These are phyloP conservation scores for Saccharata proteae DNA, from an alignment of 2,329 filamentous ascomycete genomes.

Conservation along the genomic window DNA sequence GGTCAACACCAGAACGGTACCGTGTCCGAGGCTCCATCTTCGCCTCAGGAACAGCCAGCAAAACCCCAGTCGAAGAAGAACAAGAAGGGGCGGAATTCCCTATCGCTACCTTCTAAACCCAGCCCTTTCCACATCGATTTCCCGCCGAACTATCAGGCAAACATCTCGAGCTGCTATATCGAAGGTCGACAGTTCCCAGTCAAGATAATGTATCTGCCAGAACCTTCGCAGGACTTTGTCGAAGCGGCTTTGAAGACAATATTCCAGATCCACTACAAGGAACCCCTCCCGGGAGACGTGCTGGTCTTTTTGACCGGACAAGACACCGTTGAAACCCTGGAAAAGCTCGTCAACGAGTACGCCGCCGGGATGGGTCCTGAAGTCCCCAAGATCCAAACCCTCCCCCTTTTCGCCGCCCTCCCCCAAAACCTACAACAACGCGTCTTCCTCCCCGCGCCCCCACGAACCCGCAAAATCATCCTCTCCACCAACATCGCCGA, in stretches of 20 bases:
- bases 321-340: slow-evolving; percentile 76
- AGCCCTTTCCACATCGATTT: neutral
- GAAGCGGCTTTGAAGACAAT: slow-evolving; percentile 71
- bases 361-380: slow-evolving; percentile 58
- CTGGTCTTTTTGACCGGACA: slow-evolving; percentile 87
- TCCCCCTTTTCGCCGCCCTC: slow-evolving; percentile 82
- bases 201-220: slow-evolving; percentile 59
- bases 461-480: slow-evolving; percentile 76
- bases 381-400: slow-evolving; percentile 58
- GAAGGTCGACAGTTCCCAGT: slow-evolving; percentile 84
- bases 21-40: too few relatives aligned
- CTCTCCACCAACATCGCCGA: slow-evolving; percentile 97
- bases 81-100: too few relatives aligned
- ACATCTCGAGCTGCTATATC: slow-evolving; percentile 52
- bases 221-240: slow-evolving; percentile 67
- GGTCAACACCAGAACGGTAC: too few relatives aligned
- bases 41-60: too few relatives aligned
- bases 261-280: slow-evolving; percentile 74
- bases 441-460: slow-evolving; percentile 66
- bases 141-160: too few relatives aligned
- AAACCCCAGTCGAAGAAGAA: too few relatives aligned
- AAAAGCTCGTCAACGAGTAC: slow-evolving; percentile 71
- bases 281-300: slow-evolving; percentile 87
- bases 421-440: slow-evolving; percentile 76
- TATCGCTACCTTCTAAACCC: neutral